phyloP scores from a whole-genome alignment of 192 early-diverging fungal species.

The Piromyces sp. region DNA sequence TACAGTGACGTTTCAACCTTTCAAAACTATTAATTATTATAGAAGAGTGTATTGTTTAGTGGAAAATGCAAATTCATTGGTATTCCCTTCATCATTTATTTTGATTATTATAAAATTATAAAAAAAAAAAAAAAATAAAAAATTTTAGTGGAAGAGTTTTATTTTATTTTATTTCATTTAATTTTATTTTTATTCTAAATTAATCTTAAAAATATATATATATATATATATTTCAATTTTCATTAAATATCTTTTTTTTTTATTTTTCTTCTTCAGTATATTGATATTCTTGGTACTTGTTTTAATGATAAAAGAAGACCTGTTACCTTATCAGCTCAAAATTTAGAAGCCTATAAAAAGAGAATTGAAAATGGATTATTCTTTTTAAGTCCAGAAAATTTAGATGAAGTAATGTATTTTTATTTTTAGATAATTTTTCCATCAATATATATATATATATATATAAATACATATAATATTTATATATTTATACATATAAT shows the following conservation, averaged over 20 bases:
- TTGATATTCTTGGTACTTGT: conserved; percentile 34
- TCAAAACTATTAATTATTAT: conserved; percentile 36
- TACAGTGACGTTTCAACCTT: conserved; percentile 26
- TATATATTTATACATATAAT: too few relatives aligned
- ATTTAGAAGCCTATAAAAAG: conserved; percentile 20
- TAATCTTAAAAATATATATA: too few relatives aligned
- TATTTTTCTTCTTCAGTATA: conserved; percentile 5
- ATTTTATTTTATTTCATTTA: too few relatives aligned
- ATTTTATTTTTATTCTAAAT: too few relatives aligned
- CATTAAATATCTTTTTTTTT: neutral
- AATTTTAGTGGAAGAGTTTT: too few relatives aligned
- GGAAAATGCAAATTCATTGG: conserved; percentile 31
- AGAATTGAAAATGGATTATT: conserved; percentile 27
- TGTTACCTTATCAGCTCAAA: conserved; percentile 20
- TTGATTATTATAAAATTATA: neutral
- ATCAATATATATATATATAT: too few relatives aligned
- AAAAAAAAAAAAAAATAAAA: too few relatives aligned
- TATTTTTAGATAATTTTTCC: too few relatives aligned
- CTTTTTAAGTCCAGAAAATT: conserved; percentile 31
- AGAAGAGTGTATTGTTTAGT: conserved; percentile 34
- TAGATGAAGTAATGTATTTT: conserved; percentile 26
- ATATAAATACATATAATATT: too few relatives aligned
- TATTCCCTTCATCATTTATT: neutral
- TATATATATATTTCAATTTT: too few relatives aligned
- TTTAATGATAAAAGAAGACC: conserved; percentile 36